These are phyloP conservation scores for Xylogone sp. DNA, from an alignment of 2,329 filamentous ascomycete species.

Conservation along the genomic window DNA sequence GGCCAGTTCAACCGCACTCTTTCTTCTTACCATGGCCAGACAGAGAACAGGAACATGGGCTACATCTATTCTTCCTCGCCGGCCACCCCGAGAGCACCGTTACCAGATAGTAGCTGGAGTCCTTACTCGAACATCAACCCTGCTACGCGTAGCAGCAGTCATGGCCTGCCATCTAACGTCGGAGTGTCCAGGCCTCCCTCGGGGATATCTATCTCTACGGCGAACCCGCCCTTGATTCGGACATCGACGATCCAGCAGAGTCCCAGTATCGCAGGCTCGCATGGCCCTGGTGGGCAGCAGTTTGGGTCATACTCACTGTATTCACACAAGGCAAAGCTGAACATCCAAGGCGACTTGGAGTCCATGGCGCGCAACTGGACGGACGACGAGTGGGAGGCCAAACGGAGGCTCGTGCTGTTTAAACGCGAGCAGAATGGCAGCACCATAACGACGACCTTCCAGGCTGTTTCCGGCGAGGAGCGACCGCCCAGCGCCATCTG, in stretches of 20 bases:
- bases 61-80: constrained; percentile 39
- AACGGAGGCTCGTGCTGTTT: constrained; percentile 85
- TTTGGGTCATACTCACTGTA: constrained; percentile 61
- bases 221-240: constrained; percentile 60
- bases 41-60: constrained; percentile 36
- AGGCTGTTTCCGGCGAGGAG: constrained; percentile 73
- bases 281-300: constrained; percentile 26
- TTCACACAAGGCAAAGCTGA: constrained; percentile 76
- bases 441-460: constrained; percentile 77
- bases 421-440: constrained; percentile 76
- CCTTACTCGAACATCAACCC: constrained; percentile 41
- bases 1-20: constrained; percentile 31
- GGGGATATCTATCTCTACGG: constrained; percentile 20
- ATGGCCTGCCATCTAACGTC: constrained; percentile 33
- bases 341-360: constrained; percentile 81
- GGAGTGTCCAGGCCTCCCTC: constrained; percentile 14
- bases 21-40: constrained; percentile 24
- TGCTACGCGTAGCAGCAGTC: constrained; percentile 37
- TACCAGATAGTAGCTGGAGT: constrained; percentile 44
- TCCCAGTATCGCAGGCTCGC: constrained; percentile 40
- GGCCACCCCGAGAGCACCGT: constrained; percentile 41
- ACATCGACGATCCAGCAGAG: constrained; percentile 63
- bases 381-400: constrained; percentile 72
- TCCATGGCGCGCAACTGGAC: constrained; percentile 83
- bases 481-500: constrained; percentile 81